Percentiles rank a stretch among this genome's conserved stretches.
These are phyloP conservation scores for Ligustrum vulgare DNA, from an alignment of 257 asterid genomes.

Conservation along the genomic window DNA sequence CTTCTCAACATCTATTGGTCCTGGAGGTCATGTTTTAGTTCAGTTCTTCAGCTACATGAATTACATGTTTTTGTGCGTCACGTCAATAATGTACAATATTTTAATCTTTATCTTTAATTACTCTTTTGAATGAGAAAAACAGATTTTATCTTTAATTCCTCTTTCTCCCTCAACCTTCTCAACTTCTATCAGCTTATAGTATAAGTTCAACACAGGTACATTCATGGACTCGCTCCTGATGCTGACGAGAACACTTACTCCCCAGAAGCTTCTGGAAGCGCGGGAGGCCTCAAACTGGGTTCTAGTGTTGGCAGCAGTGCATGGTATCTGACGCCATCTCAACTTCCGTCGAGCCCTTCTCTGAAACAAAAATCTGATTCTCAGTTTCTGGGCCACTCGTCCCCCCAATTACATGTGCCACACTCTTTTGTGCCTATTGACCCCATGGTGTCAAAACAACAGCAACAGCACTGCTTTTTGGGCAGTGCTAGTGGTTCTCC, in stretches of 20 bases:
- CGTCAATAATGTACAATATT: not conserved
- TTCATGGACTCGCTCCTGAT: conserved; percentile 52
- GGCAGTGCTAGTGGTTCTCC: conserved; percentile 55
- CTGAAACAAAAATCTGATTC: conserved; percentile 51
- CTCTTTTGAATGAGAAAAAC: not conserved
- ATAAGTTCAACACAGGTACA: conserved; percentile 47
- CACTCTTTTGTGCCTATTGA: conserved; percentile 49
- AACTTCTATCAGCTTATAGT: not conserved
- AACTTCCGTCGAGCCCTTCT: conserved; percentile 54
- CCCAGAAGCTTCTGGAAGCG: conserved; percentile 54
- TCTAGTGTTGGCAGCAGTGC: conserved; percentile 44
- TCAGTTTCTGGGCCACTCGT: conserved; percentile 44
- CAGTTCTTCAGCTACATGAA: not conserved
- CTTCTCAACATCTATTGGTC: not conserved
- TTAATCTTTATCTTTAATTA: not conserved
- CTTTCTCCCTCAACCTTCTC: not conserved
- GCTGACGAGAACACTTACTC: conserved; percentile 57
- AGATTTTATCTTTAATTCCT: not conserved
- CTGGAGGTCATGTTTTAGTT: not conserved
- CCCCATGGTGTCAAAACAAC: conserved; percentile 49
- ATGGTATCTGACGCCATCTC: conserved; percentile 72
- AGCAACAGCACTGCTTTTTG: conserved; percentile 69
- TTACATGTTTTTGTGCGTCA: not conserved
- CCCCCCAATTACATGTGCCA: conserved; percentile 43
- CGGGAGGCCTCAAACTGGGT: conserved; percentile 57